Percentiles rank a stretch among this genome's conserved stretches.
Evolutionary conservation across 1,284 basidiomycete species (phyloP).

Genomic region (Lignosus rhinocerotis): DNA sequence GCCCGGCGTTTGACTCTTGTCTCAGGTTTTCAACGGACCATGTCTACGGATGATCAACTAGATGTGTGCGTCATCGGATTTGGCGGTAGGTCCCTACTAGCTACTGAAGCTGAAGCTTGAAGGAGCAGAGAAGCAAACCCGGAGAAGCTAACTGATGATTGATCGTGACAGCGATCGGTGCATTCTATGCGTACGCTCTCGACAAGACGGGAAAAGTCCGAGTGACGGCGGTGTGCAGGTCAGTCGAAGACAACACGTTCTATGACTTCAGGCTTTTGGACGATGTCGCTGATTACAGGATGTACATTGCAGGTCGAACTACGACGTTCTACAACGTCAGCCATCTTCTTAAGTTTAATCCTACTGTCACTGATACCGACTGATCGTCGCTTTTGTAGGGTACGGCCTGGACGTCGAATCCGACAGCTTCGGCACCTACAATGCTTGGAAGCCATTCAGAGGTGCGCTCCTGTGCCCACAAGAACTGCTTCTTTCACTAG

Average conservation of each 20-base stretch:
- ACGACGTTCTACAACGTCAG: constrained; percentile 29
- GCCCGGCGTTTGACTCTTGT: too few species aligned
- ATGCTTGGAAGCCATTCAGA: constrained; percentile 36
- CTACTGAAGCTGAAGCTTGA: neutral
- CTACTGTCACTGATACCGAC: too few species aligned
- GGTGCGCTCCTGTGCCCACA: constrained; percentile 22
- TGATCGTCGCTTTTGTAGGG: constrained; percentile 23
- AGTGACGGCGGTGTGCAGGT: constrained; percentile 38
- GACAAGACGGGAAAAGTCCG: constrained; percentile 28
- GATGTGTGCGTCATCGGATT: constrained; percentile 27
- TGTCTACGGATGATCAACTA: neutral
- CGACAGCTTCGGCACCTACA: constrained; percentile 29
- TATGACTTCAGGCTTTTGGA: too few species aligned
- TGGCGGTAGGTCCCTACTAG: constrained; percentile 21
- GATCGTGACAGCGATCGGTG: constrained; percentile 32
- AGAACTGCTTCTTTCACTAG: neutral
- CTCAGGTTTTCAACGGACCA: neutral
- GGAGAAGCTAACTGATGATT: neutral
- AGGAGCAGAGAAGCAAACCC: neutral
- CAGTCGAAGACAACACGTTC: constrained; percentile 1
- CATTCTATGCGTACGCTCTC: constrained; percentile 34
- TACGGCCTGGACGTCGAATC: constrained; percentile 36
- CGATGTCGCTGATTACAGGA: neutral
- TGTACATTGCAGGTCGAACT: constrained; percentile 34
- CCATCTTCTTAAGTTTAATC: neutral